Evolutionary conservation across 805 yeast genomes (phyloP), one percentile per base, ranked within the genome.

Genomic region (Candida methanosorbosa): DNA sequence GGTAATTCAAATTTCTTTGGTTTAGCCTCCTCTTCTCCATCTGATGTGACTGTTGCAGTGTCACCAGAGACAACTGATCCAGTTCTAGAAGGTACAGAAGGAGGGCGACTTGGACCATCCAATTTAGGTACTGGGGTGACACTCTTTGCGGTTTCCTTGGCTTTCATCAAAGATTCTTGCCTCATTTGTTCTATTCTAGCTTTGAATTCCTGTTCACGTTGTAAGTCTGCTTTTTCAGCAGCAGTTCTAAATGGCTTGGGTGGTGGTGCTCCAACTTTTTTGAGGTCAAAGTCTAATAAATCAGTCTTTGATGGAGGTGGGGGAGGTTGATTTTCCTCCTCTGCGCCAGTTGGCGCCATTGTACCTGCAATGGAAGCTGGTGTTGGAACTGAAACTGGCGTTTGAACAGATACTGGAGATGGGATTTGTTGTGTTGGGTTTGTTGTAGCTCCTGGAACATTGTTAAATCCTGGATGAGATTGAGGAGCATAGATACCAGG

Each of bases 191-290:
- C 48, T 38, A 54, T 38, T 35, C 61, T 39, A 1, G 25, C 19
- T 33, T 47, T 48, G 25, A 46, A 45, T 7, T 47, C 53, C 25
- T 39, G 41, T 9, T 54, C 49, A 30, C 39, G 43, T 28, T 48
- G 49, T 4, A 37, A 27, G n/a, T 45, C 48, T 14, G 38, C 30
- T 22, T 37, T 37, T 29, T 56, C 61, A 3, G 46, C 53, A 15
- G 38, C 38, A 12, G 41, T 43, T 28, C 49, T 43, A 33, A 41
- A 46, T 3, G 64, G 61, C 36, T 50, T 57, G 4, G 75, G 75
- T 2, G 72, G 72, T 7, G 74, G 73, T 3, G 73, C 68, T 1
- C 66, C 74, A 38, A 57, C 54, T 22, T 56, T 58, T 23, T 49
- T 42, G 11, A 56, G 40, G 41, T 67, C 68, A 27, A 65, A 50